Evolutionary conservation across 805 yeast genomes (phyloP), one percentile per base, ranked within the genome.

Genomic region (Wickerhamiella brachini): DNA sequence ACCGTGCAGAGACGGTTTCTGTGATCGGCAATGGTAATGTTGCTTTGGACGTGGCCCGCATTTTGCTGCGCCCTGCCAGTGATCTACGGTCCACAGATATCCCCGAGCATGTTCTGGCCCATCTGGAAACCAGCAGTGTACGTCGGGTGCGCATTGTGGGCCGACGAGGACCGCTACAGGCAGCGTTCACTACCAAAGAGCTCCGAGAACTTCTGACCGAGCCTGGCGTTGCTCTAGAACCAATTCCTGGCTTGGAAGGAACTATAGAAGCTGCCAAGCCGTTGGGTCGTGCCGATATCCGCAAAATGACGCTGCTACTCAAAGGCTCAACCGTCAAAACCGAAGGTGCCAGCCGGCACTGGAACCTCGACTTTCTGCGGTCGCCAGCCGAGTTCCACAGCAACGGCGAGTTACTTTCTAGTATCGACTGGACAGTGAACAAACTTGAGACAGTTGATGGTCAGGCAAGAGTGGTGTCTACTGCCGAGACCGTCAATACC

Each of bases 1-100:
- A 73, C 2, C 67, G 74, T 29, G 80, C 81, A 2, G 74, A 76
- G 54, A 71, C 74, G 39, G 95, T 87, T 1, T 78, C 83, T 0
- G 81, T 93, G 31, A 76, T 93, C n/a, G 99, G 99, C 6, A 90
- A 89, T 65, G 98, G 98, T 45, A 93, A 93, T 63, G 98, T 93
- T 17, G 95, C 97, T 0, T 68, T 93, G 54, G 98, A 93, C 64
- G 79, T 93, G 4, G 87, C 95, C 0, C 71, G 98, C 50, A 72
- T 93, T 1, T 68, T 93, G 34, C 65, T 89, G 51, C 80, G 81
- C 4, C 77, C 82, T 0, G 65, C 71, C 1, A 69, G 68, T 1
- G 74, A 77, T 50, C 80, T 95, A 79, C 53, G 68, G 1, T 57
- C 67, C 0, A 90, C 96, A 0, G 98, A 93, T 66, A 82, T 93